phyloP scores from a whole-genome alignment of 768 basidiomycete genomes.

The Pulveroboletus sp. region DNA sequence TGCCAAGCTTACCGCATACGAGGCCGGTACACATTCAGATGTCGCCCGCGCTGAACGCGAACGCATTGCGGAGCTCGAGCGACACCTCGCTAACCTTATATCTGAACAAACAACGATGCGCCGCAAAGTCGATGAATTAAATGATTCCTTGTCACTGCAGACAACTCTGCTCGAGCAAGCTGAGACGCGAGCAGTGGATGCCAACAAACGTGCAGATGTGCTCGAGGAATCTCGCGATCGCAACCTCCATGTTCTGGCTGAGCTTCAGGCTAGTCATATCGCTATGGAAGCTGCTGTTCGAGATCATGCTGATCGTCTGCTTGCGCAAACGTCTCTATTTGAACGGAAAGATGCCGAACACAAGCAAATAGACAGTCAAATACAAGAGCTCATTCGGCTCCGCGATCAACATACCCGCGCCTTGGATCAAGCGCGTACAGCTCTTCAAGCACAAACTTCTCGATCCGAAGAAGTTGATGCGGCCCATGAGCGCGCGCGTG shows the following conservation, averaged over 20 bases:
- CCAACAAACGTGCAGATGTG: conserved; percentile 68
- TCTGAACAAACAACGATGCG: conserved; percentile 63
- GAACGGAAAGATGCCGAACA: conserved; percentile 82
- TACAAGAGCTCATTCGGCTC: conserved; percentile 65
- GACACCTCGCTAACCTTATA: conserved; percentile 55
- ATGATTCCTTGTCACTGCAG: conserved; percentile 69
- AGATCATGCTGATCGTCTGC: conserved; percentile 70
- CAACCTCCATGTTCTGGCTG: conserved; percentile 57
- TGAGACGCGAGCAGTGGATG: conserved; percentile 71
- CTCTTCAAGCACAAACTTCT: conserved; percentile 68
- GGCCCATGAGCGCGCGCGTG: conserved; percentile 65
- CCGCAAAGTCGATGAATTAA: conserved; percentile 65
- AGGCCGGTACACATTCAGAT: conserved; percentile 63
- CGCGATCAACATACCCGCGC: conserved; percentile 85
- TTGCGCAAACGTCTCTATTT: conserved; percentile 65
- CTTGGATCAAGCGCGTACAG: conserved; percentile 78
- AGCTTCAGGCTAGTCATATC: conserved; percentile 62
- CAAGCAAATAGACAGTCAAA: conserved; percentile 53
- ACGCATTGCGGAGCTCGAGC: conserved; percentile 70
- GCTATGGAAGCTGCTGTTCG: conserved; percentile 60
- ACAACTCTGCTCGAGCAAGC: conserved; percentile 75
- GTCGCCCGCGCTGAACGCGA: conserved; percentile 70
- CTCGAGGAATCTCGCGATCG: conserved; percentile 66
- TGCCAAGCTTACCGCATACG: conserved; percentile 86
- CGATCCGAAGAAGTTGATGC: conserved; percentile 77